These are phyloP conservation scores for Pyricularia grisea DNA, from an alignment of 2,329 filamentous ascomycete genomes.

Conservation along the genomic window DNA sequence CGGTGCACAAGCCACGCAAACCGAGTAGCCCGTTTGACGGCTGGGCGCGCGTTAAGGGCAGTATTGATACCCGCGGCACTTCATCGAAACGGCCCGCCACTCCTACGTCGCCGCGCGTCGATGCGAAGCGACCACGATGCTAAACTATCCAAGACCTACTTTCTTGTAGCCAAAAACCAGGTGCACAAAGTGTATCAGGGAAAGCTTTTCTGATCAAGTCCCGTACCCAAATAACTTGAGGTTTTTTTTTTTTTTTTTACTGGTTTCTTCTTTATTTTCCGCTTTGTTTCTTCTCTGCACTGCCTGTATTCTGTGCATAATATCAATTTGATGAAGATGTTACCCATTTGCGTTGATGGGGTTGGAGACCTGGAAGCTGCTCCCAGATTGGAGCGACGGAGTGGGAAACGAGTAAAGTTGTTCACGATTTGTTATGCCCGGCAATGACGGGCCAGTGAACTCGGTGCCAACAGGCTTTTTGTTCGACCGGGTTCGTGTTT, in stretches of 20 bases:
- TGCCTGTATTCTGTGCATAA: background rate
- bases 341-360: background rate
- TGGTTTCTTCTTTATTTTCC: background rate
- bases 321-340: background rate
- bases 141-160: background rate
- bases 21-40: constrained; percentile 51
- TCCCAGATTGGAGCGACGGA: background rate
- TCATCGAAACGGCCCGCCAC: background rate
- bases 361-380: background rate
- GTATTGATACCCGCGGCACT: constrained; percentile 15
- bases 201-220: background rate
- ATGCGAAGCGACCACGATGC: background rate
- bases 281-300: background rate
- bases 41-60: constrained; percentile 58
- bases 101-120: background rate
- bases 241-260: background rate
- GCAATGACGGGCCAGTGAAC: background rate
- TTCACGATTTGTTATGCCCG: constrained; percentile 1
- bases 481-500: background rate
- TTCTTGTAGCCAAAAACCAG: background rate
- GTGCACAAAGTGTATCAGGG: background rate
- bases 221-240: background rate
- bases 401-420: background rate
- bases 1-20: constrained; percentile 21
- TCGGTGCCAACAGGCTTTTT: background rate